A percentile compares a stretch with the other conserved stretches of the same genome.
phyloP scores from a whole-genome alignment of 192 early-diverging fungal genomes.

The Allomyces macrogynus region DNA sequence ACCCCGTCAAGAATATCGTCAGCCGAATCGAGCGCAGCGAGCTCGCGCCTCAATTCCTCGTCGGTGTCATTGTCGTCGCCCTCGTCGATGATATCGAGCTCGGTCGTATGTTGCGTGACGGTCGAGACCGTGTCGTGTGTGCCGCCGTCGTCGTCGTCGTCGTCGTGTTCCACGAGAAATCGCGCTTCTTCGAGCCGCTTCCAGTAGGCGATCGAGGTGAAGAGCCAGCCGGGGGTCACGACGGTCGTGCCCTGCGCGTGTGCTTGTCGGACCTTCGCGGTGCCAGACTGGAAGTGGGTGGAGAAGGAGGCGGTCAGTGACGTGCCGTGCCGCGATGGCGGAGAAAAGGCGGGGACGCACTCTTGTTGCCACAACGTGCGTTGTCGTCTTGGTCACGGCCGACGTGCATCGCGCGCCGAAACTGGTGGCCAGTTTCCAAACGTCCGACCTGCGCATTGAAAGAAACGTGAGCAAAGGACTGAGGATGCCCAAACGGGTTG shows the following conservation, averaged over 20 bases:
- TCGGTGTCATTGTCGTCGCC: no score
- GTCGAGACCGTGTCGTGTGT: not conserved
- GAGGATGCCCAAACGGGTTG: not conserved
- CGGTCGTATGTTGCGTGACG: no score
- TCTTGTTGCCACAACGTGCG: conserved; percentile 76
- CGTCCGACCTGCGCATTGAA: conserved; percentile 34
- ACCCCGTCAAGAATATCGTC: not conserved
- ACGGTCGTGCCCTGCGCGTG: not conserved
- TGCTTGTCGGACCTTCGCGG: not conserved
- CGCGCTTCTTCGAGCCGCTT: not conserved
- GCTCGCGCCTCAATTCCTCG: not conserved
- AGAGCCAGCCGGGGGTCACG: not conserved
- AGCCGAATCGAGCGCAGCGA: not conserved
- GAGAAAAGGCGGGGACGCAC: conserved; percentile 16
- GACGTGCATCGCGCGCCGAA: conserved; percentile 67
- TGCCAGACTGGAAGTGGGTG: not conserved
- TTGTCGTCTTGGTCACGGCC: conserved; percentile 38
- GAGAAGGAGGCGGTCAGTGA: not conserved
- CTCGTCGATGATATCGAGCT: no score
- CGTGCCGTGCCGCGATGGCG: not conserved
- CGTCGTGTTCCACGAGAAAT: not conserved
- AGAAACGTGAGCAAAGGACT: not conserved
- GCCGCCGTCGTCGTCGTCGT: not conserved
- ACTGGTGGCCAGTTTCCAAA: conserved; percentile 54
- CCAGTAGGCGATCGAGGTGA: not conserved